Evolutionary conservation across 768 basidiomycete species (phyloP).

Genomic region (Terana coerulea): DNA sequence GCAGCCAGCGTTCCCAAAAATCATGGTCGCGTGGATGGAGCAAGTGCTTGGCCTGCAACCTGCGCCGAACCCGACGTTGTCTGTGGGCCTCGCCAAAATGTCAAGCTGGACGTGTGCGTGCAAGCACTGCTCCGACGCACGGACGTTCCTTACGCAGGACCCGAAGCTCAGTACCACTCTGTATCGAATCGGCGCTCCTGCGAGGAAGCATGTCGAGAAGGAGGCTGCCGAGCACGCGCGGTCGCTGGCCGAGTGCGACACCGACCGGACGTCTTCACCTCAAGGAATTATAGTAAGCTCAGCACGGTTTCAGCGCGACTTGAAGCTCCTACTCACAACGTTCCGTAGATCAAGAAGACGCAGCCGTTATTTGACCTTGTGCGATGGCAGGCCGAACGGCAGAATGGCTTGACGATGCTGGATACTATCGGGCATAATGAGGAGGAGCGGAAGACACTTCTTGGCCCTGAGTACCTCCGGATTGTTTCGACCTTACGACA

Average conservation of each 20-base stretch:
- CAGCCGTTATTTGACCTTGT: background rate
- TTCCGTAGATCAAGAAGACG: background rate
- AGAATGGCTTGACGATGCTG: no score
- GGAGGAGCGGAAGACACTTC: no score
- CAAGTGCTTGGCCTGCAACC: background rate
- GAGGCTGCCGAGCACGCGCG: background rate
- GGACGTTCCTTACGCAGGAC: background rate
- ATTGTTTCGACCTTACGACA: no score
- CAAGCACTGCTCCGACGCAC: background rate
- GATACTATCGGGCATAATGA: background rate
- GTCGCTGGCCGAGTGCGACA: background rate
- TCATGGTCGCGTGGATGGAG: background rate
- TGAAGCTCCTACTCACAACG: background rate
- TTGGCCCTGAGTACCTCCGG: no score
- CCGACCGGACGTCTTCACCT: background rate
- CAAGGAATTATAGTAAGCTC: background rate
- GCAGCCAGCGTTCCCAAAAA: background rate
- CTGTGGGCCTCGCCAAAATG: background rate
- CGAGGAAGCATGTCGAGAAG: background rate
- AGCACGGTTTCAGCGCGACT: background rate
- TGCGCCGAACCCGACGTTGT: background rate
- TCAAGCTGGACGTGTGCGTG: background rate
- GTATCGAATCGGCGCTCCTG: background rate
- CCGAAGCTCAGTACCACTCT: background rate
- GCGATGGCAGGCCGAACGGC: background rate